A percentile compares a stretch with the other conserved stretches of the same genome.
Evolutionary conservation across 257 asterid species (phyloP).

Genomic region (Echium plantagineum): DNA sequence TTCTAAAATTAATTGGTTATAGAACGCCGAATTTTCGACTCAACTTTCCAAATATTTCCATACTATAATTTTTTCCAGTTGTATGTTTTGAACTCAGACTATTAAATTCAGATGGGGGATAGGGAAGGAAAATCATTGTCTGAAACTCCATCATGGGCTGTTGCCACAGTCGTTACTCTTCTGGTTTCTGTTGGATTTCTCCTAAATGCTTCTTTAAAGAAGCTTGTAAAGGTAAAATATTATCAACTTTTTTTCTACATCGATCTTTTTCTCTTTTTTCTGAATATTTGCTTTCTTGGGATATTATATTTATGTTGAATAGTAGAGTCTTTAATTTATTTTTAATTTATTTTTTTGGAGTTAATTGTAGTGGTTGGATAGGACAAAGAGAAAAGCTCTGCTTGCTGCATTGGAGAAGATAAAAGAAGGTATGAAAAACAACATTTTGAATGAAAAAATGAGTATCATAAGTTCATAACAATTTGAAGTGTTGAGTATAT

Average conservation of each 20-base stretch:
- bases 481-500: background rate
- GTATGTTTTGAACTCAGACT: too few species aligned
- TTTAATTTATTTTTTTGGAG: background rate
- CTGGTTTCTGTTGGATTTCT: constrained; percentile 26
- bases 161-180: constrained; percentile 27
- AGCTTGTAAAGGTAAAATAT: constrained; percentile 20
- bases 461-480: too few species aligned
- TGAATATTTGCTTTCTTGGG: too few species aligned
- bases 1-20: too few species aligned
- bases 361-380: constrained; percentile 62
- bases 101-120: constrained; percentile 9
- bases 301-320: too few species aligned
- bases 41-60: too few species aligned
- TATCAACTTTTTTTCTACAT: too few species aligned
- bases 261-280: too few species aligned
- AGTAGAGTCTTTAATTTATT: constrained; percentile 1
- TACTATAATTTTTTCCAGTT: too few species aligned
- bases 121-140: constrained; percentile 24
- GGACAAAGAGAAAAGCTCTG: constrained; percentile 73
- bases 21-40: too few species aligned
- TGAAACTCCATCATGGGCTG: constrained; percentile 41
- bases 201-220: constrained; percentile 26
- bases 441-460: constrained; percentile 1
- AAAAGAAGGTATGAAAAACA: constrained; percentile 53
- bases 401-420: constrained; percentile 73